These are phyloP conservation scores for Alternaria sp. DNA, from an alignment of 2,329 filamentous ascomycete species.

Conservation along the genomic window DNA sequence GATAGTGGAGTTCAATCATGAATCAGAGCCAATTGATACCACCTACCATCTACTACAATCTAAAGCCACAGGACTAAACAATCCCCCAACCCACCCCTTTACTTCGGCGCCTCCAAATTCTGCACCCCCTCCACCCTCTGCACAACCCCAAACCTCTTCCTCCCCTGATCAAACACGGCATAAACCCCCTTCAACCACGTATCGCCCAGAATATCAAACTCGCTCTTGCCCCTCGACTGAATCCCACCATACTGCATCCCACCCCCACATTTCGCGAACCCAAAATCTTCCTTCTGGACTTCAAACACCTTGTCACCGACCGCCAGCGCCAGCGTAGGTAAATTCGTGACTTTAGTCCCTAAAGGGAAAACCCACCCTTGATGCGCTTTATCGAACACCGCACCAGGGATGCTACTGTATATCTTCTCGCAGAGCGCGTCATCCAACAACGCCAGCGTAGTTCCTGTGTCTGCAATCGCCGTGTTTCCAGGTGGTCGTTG, in stretches of 20 bases:
- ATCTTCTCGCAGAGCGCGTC: slow-evolving; percentile 67
- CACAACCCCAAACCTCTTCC: slow-evolving; percentile 65
- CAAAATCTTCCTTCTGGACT: slow-evolving; percentile 66
- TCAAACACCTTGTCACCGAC: slow-evolving; percentile 66
- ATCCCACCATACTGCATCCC: slow-evolving; percentile 69
- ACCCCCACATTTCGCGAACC: slow-evolving; percentile 63
- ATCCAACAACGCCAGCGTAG: slow-evolving; percentile 69
- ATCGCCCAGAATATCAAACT: slow-evolving; percentile 70
- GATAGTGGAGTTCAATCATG: neutral
- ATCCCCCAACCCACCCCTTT: neutral
- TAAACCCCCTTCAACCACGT: slow-evolving; percentile 71
- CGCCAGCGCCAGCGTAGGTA: slow-evolving; percentile 68
- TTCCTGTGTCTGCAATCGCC: slow-evolving; percentile 75
- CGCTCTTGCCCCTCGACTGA: slow-evolving; percentile 55
- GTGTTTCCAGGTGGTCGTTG: slow-evolving; percentile 60
- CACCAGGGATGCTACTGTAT: slow-evolving; percentile 68
- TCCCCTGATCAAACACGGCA: slow-evolving; percentile 69
- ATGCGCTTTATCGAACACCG: slow-evolving; percentile 56
- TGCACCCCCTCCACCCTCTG: slow-evolving; percentile 53
- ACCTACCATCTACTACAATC: neutral
- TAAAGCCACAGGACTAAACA: neutral
- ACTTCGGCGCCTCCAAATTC: slow-evolving; percentile 25
- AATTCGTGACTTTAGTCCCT: slow-evolving; percentile 56
- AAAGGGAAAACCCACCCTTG: slow-evolving; percentile 72
- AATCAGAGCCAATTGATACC: neutral